Base-by-base conservation (phyloP, 768 basidiomycete genomes). In the Trametes punicea region DNA sequence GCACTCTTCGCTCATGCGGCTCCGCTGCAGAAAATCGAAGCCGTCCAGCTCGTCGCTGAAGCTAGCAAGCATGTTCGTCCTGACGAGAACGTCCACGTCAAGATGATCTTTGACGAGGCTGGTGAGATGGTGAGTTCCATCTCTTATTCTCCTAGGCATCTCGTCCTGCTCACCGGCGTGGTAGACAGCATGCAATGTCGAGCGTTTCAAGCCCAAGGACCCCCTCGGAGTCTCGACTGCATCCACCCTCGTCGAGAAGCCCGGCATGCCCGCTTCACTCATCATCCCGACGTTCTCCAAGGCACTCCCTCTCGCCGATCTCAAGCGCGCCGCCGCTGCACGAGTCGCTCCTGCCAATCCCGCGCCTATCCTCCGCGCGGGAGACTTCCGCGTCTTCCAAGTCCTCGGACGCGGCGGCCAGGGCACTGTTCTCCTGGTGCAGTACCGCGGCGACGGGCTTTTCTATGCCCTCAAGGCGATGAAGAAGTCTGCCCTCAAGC, bases 401-500 rank as follows among this genome's bases (percentile, higher is more conserved):
- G 18, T 33, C 21, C 42, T 65, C 23, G 64, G 62, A 4, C 41
- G n/a, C 10, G 64, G 64, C 5, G 31, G 47, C 6, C 58, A 53
- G 29, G 64, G 62, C 11, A 18, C 30, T 9, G 64, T 65, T 9
- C 57, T 52, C 13, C 46, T 57, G 20, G 64, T 63, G 18, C 34
- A 59, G 33, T 41, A 62, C 46, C 44, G n/a, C 10, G 36, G 41
- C 10, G 57, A 56, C 6, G 47, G 52, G 7, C 27, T 25, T 13
- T 27, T 47, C 6, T 54, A 60, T 8, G 64, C 64, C 8, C 45
- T 65, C 31, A 65, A 65, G 57, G 46, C 41, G 30, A 38, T 62
- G 18, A 38, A 55, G 41, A 65, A 65, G 57, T 36, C 49, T 9
- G 15, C 21, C 25, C 13, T 20, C 33, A 8, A 27, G 29, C 27